These are phyloP conservation scores for Prunus mira DNA, from an alignment of 306 rosid genomes.

Conservation along the genomic window DNA sequence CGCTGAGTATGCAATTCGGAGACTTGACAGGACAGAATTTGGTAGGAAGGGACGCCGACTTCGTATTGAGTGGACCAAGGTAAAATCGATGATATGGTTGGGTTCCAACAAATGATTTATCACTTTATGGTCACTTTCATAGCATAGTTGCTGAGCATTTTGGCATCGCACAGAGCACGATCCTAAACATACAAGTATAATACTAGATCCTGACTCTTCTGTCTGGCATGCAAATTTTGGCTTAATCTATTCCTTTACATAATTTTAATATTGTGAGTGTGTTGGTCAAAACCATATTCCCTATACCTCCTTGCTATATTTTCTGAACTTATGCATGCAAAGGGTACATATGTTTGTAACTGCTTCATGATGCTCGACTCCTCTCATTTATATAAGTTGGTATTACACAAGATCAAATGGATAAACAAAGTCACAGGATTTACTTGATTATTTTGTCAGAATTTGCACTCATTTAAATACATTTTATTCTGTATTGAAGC, in stretches of 20 bases:
- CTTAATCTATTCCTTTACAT: not conserved
- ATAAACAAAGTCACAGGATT: constrained; percentile 12
- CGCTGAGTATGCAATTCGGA: constrained; percentile 84
- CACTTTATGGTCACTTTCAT: not conserved
- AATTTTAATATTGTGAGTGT: not conserved
- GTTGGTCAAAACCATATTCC: not conserved
- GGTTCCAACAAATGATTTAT: not conserved
- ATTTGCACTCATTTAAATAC: constrained; percentile 6
- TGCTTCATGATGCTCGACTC: constrained; percentile 12
- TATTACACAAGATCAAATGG: not conserved
- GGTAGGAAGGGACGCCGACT: constrained; percentile 79
- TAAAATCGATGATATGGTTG: constrained; percentile 15
- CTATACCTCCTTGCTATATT: not conserved
- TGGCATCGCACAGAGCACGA: not conserved
- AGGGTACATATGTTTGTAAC: constrained; percentile 15
- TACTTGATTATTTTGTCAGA: constrained; percentile 14
- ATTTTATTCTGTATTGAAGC: constrained; percentile 47
- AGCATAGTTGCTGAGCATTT: not conserved
- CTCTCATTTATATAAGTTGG: not conserved
- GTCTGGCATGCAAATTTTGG: not conserved
- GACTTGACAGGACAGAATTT: constrained; percentile 83
- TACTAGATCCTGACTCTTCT: not conserved
- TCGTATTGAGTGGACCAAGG: constrained; percentile 90
- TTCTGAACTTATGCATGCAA: not conserved
- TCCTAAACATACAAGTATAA: not conserved